Evolutionary conservation across 1,139 yeast species (phyloP).

Genomic region (Torulaspora pretoriensis): DNA sequence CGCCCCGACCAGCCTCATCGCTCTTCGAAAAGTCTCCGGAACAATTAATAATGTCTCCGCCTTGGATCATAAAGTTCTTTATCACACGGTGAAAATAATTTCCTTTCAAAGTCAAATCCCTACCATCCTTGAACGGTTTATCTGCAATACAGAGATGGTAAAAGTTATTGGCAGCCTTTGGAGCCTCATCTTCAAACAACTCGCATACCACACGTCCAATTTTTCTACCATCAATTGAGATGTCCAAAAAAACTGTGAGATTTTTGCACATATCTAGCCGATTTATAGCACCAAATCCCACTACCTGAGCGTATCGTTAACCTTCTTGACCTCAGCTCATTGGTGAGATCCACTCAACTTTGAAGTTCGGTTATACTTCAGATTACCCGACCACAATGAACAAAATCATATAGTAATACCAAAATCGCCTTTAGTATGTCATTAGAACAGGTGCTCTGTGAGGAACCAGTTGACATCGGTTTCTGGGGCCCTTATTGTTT

Average conservation of each 20-base stretch:
- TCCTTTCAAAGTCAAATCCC: conserved; percentile 39
- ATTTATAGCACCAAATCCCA: neutral
- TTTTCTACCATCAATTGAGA: conserved; percentile 44
- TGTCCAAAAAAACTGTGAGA: conserved; percentile 47
- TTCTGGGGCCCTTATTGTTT: neutral
- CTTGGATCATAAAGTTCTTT: conserved; percentile 76
- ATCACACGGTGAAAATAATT: conserved; percentile 64
- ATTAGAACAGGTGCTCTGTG: neutral
- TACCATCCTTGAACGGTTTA: conserved; percentile 32
- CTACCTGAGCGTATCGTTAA: neutral
- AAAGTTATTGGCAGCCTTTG: conserved; percentile 56
- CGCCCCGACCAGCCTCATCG: conserved; percentile 51
- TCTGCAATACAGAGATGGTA: conserved; percentile 43
- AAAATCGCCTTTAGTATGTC: neutral
- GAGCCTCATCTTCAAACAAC: conserved; percentile 50
- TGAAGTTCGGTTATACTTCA: neutral
- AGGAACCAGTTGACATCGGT: neutral
- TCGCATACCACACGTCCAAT: conserved; percentile 67
- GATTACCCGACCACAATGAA: conserved; percentile 2
- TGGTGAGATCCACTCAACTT: neutral
- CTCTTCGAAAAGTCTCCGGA: conserved; percentile 35
- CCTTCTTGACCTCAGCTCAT: neutral
- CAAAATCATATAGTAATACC: conserved; percentile 9
- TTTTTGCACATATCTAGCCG: neutral
- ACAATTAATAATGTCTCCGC: conserved; percentile 56